phyloP scores from a whole-genome alignment of 306 rosid genomes.

The Lagenaria siceraria region DNA sequence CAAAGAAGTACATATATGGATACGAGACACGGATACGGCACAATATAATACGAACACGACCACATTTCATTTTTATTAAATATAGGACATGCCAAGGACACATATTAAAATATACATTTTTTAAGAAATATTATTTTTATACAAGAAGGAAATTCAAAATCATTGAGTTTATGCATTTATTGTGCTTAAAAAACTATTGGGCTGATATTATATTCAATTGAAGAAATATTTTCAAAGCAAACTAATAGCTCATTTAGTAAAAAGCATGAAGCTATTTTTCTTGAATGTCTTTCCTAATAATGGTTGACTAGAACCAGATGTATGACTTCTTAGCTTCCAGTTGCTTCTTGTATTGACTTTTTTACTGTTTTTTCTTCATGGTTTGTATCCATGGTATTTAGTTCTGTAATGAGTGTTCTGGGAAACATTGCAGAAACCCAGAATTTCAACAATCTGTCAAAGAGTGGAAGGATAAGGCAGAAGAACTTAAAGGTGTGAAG shows the following conservation, averaged over 20 bases:
- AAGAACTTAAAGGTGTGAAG: constrained; percentile 64
- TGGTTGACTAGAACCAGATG: not conserved
- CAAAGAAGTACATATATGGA: too few relatives aligned
- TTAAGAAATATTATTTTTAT: too few relatives aligned
- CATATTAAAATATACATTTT: too few relatives aligned
- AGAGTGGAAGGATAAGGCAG: constrained; percentile 67
- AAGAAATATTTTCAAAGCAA: not conserved
- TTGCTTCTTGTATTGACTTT: not conserved
- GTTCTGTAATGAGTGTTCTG: not conserved
- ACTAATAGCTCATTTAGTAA: not conserved
- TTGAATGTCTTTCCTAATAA: not conserved
- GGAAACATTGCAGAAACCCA: constrained; percentile 35
- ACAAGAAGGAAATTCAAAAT: too few relatives aligned
- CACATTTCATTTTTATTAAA: too few relatives aligned
- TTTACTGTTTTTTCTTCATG: not conserved
- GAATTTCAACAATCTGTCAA: constrained; percentile 67
- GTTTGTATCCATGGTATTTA: not conserved
- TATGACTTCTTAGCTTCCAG: not conserved
- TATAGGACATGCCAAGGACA: too few relatives aligned
- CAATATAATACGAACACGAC: too few relatives aligned
- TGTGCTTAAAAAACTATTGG: not conserved
- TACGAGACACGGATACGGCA: too few relatives aligned
- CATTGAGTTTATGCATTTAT: too few relatives aligned
- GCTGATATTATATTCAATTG: not conserved
- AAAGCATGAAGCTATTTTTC: not conserved